Evolutionary conservation across 2,329 filamentous ascomycete genomes (phyloP), one percentile per base, ranked within the genome.

Genomic region (Sporothrix dimorphospora): DNA sequence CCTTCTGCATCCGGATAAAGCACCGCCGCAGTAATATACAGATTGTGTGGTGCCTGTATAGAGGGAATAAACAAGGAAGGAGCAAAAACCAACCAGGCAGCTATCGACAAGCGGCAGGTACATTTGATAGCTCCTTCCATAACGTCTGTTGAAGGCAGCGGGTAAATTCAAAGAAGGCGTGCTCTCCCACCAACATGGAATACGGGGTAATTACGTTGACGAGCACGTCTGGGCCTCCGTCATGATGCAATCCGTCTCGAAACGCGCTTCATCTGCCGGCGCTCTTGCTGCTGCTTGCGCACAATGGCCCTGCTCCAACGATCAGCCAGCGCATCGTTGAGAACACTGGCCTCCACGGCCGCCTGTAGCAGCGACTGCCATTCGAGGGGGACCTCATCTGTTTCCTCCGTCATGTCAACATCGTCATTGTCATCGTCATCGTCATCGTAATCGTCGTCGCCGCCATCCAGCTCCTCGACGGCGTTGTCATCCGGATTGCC

Each of bases 1-100:
- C 59, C 59, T 65, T 27, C 59, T 65, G 38, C 21, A 65, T 65
- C 59, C 59, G 59, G 59, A 27, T 65, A 65, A 45, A 27, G n/a
- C 38, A 16, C 14, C 38, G n/a, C 59, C 59, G 59, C 59, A 45
- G 38, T 21, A 65, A 65, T 65, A 16, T 27, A 42, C 19, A 27
- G 1, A 9, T 9, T 12, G 12, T 12, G 27, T 27, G n/a, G 3
- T 45, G 59, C 5, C 38, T 24, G 19, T 7, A 14, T 38, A 21
- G 30, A 8, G 57, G 4, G 38, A 21, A 42, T 24, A 63, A 24
- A 14, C 57, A 63, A 34, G 57, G 57, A 40, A 63, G 21, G 57
- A 63, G 57, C 57, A 40, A 21, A 14, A 21, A 16, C 12, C 27
- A 34, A 27, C 14, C 7, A 11, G 16, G 14, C 27, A 34, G 34